Base-by-base conservation (phyloP, 2,329 filamentous ascomycete species). In the Neofusicoccum laricinum region DNA sequence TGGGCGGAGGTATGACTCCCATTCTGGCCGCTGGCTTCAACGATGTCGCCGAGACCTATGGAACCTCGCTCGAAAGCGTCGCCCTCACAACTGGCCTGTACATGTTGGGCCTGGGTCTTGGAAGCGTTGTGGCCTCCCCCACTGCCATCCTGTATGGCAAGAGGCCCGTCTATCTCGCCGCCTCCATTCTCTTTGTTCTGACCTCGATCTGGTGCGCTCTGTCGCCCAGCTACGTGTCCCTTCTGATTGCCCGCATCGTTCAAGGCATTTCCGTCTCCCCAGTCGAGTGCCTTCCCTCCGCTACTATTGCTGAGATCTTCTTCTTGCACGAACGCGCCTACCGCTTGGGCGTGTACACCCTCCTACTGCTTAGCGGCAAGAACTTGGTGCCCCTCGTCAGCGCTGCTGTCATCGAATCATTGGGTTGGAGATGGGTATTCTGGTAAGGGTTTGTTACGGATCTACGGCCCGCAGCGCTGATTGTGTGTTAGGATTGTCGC, bases 301-400 rank as follows among this genome's bases (percentile, higher is more conserved):
- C 94, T 15, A 97, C 93, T 0, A 94, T 98, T 71, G 93, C 93
- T 3, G 94, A 98, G 76, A 97, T 98, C 66, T 98, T 93, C 80
- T 97, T 97, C 73, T 82, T 98, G 19, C 94, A 98, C 71, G 94
- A 98, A 78, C 85, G 94, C 66, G 94, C 94, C 0, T 98, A 93
- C 74, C 89, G 94, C 4, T 87, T 98, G 49, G 95, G 95, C 10
- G 93, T 98, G 25, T 98, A 98, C 73, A 97, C 93, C 0, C 79
- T 98, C 19, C 81, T 98, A 5, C 83, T 98, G 12, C 84, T 98
- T 0, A 91, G 93, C 14, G 93, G 93, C 57, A 97, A 97, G 82
- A 98, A 97, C 70, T 75, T 98, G 67, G 84, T 97, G 4, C 94
- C 94, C 0, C 80, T 97, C 25, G 88, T 96, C 25, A 96, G 92